phyloP scores from a whole-genome alignment of 306 rosid species.

The Gynostemma pentaphyllum region DNA sequence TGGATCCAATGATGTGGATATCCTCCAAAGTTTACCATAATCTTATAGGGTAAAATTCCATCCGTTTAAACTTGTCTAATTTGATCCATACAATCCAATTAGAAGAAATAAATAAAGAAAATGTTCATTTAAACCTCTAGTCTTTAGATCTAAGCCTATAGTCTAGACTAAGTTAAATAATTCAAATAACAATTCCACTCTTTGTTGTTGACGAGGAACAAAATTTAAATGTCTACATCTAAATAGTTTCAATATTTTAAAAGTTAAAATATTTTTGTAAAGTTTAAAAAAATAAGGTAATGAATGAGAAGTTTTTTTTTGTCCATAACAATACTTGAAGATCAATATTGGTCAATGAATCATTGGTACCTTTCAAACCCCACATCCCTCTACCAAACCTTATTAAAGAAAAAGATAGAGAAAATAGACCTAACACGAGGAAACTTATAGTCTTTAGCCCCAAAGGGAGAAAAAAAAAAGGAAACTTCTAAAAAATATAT shows the following conservation, averaged over 20 bases:
- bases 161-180: too few species aligned
- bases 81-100: too few species aligned
- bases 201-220: not conserved
- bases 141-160: too few species aligned
- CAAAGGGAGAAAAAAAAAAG: not conserved
- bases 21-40: too few species aligned
- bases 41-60: too few species aligned
- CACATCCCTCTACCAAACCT: not conserved
- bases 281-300: not conserved
- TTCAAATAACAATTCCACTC: too few species aligned
- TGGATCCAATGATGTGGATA: too few species aligned
- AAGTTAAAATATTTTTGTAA: not conserved
- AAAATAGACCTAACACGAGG: not conserved
- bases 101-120: too few species aligned
- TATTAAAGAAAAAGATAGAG: not conserved
- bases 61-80: too few species aligned
- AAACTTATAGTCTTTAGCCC: not conserved
- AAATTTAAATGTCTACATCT: not conserved
- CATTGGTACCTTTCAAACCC: not conserved
- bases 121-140: too few species aligned
- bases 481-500: too few species aligned
- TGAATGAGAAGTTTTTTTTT: constrained; percentile 1
- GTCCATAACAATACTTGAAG: not conserved
- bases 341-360: constrained; percentile 8
- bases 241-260: not conserved